These are phyloP conservation scores for Thyridium curvatum DNA, from an alignment of 2,329 filamentous ascomycete genomes.

Conservation along the genomic window DNA sequence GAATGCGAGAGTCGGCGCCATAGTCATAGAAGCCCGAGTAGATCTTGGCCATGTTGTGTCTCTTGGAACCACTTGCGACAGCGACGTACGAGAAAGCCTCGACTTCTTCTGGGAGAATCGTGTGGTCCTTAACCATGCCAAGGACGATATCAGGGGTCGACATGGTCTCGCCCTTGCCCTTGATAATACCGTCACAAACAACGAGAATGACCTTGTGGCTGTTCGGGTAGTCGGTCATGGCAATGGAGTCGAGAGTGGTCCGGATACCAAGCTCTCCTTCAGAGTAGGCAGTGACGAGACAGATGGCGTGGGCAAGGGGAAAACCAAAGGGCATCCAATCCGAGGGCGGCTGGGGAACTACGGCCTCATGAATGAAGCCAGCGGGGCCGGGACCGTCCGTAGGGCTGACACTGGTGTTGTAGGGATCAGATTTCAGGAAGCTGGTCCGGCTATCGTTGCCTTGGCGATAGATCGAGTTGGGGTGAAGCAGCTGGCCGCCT, in stretches of 20 bases:
- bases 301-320: constrained; percentile 88
- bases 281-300: constrained; percentile 92
- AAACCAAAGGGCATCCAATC: constrained; percentile 98
- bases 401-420: constrained; percentile 44
- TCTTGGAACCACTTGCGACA: constrained; percentile 89
- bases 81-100: constrained; percentile 92
- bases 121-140: constrained; percentile 90
- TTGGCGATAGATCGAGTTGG: constrained; percentile 66
- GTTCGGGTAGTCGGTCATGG: constrained; percentile 97
- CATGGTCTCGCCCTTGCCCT: constrained; percentile 80
- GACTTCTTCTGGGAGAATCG: constrained; percentile 73
- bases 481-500: constrained; percentile 64
- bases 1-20: constrained; percentile 71
- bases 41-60: constrained; percentile 99
- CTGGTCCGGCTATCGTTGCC: constrained; percentile 58
- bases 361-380: constrained; percentile 93
- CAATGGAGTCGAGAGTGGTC: constrained; percentile 91
- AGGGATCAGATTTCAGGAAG: constrained; percentile 56
- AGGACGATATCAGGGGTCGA: constrained; percentile 88
- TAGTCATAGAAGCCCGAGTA: constrained; percentile 99
- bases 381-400: constrained; percentile 72
- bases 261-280: constrained; percentile 90
- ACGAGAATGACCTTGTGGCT: constrained; percentile 97
- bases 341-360: constrained; percentile 90
- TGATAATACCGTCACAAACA: constrained; percentile 96